These are phyloP conservation scores for Vaccinium vitisidaea DNA, from an alignment of 148 eudicot species.

Conservation along the genomic window DNA sequence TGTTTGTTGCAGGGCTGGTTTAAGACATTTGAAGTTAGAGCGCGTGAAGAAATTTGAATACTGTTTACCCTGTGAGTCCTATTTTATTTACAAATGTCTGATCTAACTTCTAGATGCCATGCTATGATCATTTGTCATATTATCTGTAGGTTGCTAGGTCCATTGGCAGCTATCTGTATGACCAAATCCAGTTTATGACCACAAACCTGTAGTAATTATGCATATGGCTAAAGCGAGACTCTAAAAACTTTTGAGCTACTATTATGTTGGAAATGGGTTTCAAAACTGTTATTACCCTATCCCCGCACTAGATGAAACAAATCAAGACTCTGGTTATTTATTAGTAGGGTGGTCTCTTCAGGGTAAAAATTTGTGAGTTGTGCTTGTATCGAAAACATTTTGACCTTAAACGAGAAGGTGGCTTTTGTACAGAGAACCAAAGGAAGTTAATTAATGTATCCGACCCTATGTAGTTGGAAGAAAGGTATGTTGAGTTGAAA, in stretches of 20 bases:
- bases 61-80: constrained; percentile 89
- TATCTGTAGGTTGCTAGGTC: background rate
- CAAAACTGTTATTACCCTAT: background rate
- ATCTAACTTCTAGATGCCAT: background rate
- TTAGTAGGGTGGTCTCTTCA: background rate
- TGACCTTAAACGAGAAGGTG: background rate
- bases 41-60: constrained; percentile 90
- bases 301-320: background rate
- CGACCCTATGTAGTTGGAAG: background rate
- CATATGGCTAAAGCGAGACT: background rate
- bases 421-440: background rate
- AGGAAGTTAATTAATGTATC: background rate
- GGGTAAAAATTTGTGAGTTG: background rate
- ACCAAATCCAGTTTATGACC: background rate
- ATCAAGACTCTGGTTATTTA: constrained; percentile 5
- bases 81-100: background rate
- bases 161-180: background rate
- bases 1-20: constrained; percentile 64
- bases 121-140: background rate
- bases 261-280: background rate
- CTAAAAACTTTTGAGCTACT: background rate
- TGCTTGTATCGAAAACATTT: background rate
- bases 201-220: background rate
- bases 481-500: background rate
- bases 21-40: constrained; percentile 74